Conservation (phyloP, 257 asterid genomes). For the Perilla frutescens region DNA sequence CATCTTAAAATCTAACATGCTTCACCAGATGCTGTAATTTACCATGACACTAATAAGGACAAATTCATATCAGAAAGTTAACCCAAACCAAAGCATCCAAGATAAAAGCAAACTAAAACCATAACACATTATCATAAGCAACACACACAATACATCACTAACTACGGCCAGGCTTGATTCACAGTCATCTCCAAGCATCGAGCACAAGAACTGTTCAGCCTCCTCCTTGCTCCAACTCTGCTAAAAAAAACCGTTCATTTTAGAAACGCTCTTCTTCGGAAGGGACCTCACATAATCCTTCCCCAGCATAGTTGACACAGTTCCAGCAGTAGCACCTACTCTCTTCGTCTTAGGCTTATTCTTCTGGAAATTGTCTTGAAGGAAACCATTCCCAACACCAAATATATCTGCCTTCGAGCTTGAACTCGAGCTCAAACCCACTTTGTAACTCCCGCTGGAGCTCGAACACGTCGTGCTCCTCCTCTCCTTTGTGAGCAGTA, state of each 20-base stretch:
- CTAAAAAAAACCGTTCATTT: slow-evolving; percentile 45
- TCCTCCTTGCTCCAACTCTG: slow-evolving; percentile 63
- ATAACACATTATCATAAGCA: slow-evolving; percentile 30
- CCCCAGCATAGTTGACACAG: slow-evolving; percentile 72
- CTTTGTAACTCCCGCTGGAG: slow-evolving; percentile 57
- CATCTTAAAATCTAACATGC: slow-evolving; percentile 1
- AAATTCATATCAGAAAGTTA: slow-evolving; percentile 11
- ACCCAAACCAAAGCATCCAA: not conserved
- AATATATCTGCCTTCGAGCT: slow-evolving; percentile 52
- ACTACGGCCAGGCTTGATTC: slow-evolving; percentile 72
- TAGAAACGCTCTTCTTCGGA: slow-evolving; percentile 56
- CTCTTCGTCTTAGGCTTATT: slow-evolving; percentile 56
- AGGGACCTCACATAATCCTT: slow-evolving; percentile 83
- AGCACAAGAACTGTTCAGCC: slow-evolving; percentile 75
- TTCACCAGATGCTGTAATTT: slow-evolving; percentile 2
- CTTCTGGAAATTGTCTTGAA: slow-evolving; percentile 50
- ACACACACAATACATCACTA: slow-evolving; percentile 85
- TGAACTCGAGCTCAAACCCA: slow-evolving; percentile 73
- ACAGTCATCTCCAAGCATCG: slow-evolving; percentile 82
- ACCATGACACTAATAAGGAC: not conserved
- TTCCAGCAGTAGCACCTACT: slow-evolving; percentile 79
- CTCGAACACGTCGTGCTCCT: slow-evolving; percentile 69
- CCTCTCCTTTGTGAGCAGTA: too few species aligned
- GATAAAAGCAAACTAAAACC: slow-evolving; percentile 1
- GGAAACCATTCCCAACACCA: slow-evolving; percentile 41